Conservation (phyloP, 2,329 filamentous ascomycete genomes). For the Didymella exigua region DNA sequence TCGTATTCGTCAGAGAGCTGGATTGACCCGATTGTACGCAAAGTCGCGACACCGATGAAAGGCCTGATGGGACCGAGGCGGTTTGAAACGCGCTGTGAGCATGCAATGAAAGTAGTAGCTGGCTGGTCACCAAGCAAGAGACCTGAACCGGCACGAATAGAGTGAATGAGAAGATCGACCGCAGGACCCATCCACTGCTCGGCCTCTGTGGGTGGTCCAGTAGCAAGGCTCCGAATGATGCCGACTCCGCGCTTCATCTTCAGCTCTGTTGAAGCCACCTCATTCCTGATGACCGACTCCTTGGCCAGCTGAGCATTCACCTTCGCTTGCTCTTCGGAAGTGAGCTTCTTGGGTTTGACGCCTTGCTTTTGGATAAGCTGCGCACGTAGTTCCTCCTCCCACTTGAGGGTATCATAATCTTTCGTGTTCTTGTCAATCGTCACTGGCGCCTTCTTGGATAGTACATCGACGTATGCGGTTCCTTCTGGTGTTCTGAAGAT, state of each 20-base stretch:
- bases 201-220: constrained; percentile 86
- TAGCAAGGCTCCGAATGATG: constrained; percentile 80
- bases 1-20: constrained; percentile 74
- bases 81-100: constrained; percentile 73
- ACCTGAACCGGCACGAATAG: constrained; percentile 79
- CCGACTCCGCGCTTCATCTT: constrained; percentile 82
- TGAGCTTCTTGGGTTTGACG: constrained; percentile 80
- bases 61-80: constrained; percentile 77
- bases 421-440: constrained; percentile 87
- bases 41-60: constrained; percentile 85
- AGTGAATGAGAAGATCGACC: constrained; percentile 72
- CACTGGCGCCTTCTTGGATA: constrained; percentile 78
- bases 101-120: constrained; percentile 77
- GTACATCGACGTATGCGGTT: constrained; percentile 85
- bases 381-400: constrained; percentile 89
- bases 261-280: constrained; percentile 72
- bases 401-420: constrained; percentile 94
- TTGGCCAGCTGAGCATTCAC: constrained; percentile 90
- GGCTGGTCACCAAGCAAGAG: constrained; percentile 81
- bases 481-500: constrained; percentile 92
- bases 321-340: constrained; percentile 84
- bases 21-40: constrained; percentile 77
- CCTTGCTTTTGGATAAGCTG: constrained; percentile 95
- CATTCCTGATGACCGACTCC: constrained; percentile 76
- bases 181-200: constrained; percentile 86